A percentile compares a stretch with the other conserved stretches of the same genome.
Evolutionary conservation across 768 basidiomycete genomes (phyloP).

Genomic region (Suillus sp.): DNA sequence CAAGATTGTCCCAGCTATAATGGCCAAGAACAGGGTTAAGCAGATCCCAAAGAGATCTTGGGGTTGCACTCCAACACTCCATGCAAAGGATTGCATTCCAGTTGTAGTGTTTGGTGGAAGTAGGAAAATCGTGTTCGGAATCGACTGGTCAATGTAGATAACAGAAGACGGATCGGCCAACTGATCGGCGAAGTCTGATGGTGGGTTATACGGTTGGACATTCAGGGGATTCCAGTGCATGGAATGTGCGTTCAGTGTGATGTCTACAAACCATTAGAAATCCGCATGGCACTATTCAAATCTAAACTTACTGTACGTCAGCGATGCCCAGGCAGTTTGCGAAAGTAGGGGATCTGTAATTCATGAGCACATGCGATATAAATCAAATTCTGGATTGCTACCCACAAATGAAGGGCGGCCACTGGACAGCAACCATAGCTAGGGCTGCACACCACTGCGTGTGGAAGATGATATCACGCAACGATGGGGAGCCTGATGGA

Average conservation of each 20-base stretch:
- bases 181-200: constrained; percentile 73
- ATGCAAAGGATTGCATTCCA: constrained; percentile 85
- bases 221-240: constrained; percentile 70
- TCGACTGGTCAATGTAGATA: constrained; percentile 69
- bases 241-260: constrained; percentile 62
- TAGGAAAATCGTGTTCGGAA: constrained; percentile 74
- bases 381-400: constrained; percentile 18
- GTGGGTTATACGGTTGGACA: constrained; percentile 59
- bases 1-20: constrained; percentile 70
- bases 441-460: constrained; percentile 91
- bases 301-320: constrained; percentile 62
- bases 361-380: background rate
- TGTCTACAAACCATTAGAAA: constrained; percentile 49
- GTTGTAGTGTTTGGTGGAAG: constrained; percentile 57
- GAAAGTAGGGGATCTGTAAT: constrained; percentile 82
- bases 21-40: constrained; percentile 78
- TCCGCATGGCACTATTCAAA: constrained; percentile 18
- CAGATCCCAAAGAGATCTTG: constrained; percentile 83
- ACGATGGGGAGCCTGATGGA: constrained; percentile 78
- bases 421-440: constrained; percentile 92
- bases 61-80: constrained; percentile 78
- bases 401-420: constrained; percentile 91
- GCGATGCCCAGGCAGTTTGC: constrained; percentile 86
- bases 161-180: constrained; percentile 69
- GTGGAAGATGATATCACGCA: constrained; percentile 91